phyloP scores from a whole-genome alignment of 2,329 filamentous ascomycete species.

The Chrysoporthe puriensis region DNA sequence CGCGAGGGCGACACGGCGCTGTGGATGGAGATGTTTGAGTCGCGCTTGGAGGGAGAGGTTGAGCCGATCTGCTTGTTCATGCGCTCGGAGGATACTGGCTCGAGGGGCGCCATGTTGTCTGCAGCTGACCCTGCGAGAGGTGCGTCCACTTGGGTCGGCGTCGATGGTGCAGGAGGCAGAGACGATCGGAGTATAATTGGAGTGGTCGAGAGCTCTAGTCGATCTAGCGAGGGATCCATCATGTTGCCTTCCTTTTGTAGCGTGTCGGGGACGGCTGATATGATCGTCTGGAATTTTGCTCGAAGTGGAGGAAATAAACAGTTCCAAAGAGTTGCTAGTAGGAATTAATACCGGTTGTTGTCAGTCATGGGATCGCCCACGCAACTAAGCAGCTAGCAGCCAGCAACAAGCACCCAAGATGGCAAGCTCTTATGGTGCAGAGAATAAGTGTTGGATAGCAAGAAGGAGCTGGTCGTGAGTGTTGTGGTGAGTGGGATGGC shows the following conservation, averaged over 20 bases:
- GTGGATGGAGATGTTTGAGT: slow-evolving; percentile 30
- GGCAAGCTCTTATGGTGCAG: not conserved
- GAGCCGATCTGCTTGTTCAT: slow-evolving; percentile 55
- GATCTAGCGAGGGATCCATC: slow-evolving; percentile 24
- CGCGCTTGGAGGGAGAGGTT: slow-evolving; percentile 25
- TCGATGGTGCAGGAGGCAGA: slow-evolving; percentile 15
- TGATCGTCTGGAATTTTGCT: slow-evolving; percentile 6
- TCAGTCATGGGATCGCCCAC: not conserved
- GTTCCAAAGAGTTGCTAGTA: slow-evolving; percentile 9
- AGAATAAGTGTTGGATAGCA: slow-evolving; percentile 2
- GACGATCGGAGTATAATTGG: slow-evolving; percentile 17
- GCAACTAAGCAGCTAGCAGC: not conserved
- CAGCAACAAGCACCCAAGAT: not conserved
- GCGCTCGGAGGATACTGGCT: slow-evolving; percentile 66
- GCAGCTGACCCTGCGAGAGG: not conserved
- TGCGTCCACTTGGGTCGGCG: slow-evolving; percentile 21
- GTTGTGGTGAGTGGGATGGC: not conserved
- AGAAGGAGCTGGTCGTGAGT: not conserved
- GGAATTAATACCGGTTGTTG: not conserved
- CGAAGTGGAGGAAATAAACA: not conserved
- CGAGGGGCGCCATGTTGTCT: slow-evolving; percentile 50
- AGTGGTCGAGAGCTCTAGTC: slow-evolving; percentile 21
- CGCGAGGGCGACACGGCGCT: slow-evolving; percentile 42
- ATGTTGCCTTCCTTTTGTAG: slow-evolving; percentile 7
- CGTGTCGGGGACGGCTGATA: not conserved